Evolutionary conservation across 441 rosid genomes (phyloP), one percentile per base, ranked within the genome.

Genomic region (Eugenia klotzschiana): DNA sequence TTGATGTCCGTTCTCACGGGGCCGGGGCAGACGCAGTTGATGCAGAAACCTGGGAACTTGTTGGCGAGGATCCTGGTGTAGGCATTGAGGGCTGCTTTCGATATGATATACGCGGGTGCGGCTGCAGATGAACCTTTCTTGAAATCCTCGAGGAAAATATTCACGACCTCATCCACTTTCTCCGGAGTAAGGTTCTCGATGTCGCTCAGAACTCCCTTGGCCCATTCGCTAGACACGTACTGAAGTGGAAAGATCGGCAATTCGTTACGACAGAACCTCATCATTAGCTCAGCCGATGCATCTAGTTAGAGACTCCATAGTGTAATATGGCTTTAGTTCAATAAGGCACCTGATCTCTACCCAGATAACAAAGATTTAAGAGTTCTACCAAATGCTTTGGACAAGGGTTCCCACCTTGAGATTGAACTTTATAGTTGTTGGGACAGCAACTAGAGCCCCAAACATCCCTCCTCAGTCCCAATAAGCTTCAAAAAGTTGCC

Each of bases 21-120:
- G 64, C 95, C 95, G n/a, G 95, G 96, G 80, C 90, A 86, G 7
- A 92, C 89, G 69, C 86, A 54, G 79, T 92, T 94, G 84, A 92
- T 87, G 58, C 83, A 79, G 56, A 94, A 56, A 46, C 82, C 82
- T 41, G 92, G 91, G 83, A 88, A 80, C 55, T 87, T 90, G 46
- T 87, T 90, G 8, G 94, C 94, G 51, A 88, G 53, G 26, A 92
- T 77, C 88, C 94, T 89, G 8, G 93, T 93, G 87, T 92, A 89
- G 43, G 93, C 94, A 18, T 87, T 92, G 89, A 92, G 55, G 11
- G 82, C 85, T 23, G 93, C 94, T 86, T 92, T 93, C 7, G 96
- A 83, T 49, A 91, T 37, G 16, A 52, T 84, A 82, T 89, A 92
- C 7, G 89, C 92, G 7, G 91, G 84, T 46, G 86, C 10, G 69